These are phyloP conservation scores for Skeletonema marinoi DNA, from an alignment of 108 stramenopile genomes.

Conservation along the genomic window DNA sequence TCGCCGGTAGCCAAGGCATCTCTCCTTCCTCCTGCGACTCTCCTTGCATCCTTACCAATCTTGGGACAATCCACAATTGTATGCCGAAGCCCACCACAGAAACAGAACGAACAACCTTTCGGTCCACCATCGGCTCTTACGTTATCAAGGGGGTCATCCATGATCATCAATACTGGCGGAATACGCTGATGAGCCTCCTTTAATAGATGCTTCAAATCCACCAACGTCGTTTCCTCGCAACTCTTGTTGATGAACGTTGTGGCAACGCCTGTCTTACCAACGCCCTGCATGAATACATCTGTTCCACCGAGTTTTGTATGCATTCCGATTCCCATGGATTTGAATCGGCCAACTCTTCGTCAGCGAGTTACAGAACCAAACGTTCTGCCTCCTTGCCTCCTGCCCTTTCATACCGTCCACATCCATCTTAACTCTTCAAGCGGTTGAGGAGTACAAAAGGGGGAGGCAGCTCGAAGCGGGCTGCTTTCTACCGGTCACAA, in stretches of 20 bases:
- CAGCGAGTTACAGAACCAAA: no score
- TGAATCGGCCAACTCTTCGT: no score
- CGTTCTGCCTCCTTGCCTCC: no score
- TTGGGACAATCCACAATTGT: conserved; percentile 98
- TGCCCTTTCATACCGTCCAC: no score
- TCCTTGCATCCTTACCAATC: conserved; percentile 96
- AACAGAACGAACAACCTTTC: conserved; percentile 95
- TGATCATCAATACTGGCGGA: conserved; percentile 95
- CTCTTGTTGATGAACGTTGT: conserved; percentile 99
- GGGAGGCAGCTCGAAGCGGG: no score
- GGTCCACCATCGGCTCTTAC: conserved; percentile 63
- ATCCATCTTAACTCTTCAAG: no score
- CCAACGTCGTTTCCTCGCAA: conserved; percentile 88
- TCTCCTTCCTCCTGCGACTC: conserved; percentile 86
- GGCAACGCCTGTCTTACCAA: conserved; percentile 98
- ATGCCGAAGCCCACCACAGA: conserved; percentile 99
- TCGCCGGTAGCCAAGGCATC: conserved; percentile 89
- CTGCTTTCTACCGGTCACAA: no score
- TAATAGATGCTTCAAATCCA: conserved; percentile 97
- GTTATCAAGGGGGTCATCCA: conserved; percentile 96
- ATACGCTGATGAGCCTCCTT: conserved; percentile 98
- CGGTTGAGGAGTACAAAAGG: no score
- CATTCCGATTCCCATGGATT: no score
- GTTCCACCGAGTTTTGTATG: no score
- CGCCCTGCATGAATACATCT: no score